phyloP scores from a whole-genome alignment of 306 rosid genomes.

The Coriaria nepalensis region DNA sequence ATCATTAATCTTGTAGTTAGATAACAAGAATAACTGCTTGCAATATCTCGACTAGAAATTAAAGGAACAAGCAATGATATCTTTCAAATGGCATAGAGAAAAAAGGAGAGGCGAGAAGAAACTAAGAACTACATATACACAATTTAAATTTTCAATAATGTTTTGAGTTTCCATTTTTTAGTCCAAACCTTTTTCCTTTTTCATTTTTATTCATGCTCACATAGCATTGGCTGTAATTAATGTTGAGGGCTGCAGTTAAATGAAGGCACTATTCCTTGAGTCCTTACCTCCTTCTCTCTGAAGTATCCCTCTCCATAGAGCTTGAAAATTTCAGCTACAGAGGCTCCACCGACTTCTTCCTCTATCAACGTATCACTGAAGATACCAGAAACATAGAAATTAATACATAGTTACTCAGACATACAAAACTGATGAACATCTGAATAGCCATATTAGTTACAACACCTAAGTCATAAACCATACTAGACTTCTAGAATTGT shows the following conservation, averaged over 20 bases:
- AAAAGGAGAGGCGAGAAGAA: too few species aligned
- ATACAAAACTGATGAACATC: too few species aligned
- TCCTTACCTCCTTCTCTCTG: slow-evolving; percentile 82
- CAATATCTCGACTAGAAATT: too few species aligned
- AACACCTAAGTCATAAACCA: background rate
- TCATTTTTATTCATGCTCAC: too few species aligned
- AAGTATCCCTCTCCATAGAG: slow-evolving; percentile 68
- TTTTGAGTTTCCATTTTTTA: too few species aligned
- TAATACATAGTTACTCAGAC: slow-evolving; percentile 14
- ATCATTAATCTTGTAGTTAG: background rate
- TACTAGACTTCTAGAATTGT: too few species aligned
- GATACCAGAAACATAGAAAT: slow-evolving; percentile 17
- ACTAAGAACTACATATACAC: too few species aligned
- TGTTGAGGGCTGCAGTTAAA: too few species aligned
- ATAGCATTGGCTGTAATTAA: too few species aligned
- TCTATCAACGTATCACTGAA: slow-evolving; percentile 75
- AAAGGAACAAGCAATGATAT: background rate
- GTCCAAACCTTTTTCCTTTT: too few species aligned
- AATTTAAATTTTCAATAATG: too few species aligned
- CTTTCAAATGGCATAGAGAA: slow-evolving; percentile 2
- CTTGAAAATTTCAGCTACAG: slow-evolving; percentile 81
- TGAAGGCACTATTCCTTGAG: slow-evolving; percentile 3
- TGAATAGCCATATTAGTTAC: background rate
- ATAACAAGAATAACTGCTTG: background rate
- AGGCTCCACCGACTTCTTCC: slow-evolving; percentile 48